Evolutionary conservation across 2,329 filamentous ascomycete genomes (phyloP).

Genomic region (Talaromyces sp.): DNA sequence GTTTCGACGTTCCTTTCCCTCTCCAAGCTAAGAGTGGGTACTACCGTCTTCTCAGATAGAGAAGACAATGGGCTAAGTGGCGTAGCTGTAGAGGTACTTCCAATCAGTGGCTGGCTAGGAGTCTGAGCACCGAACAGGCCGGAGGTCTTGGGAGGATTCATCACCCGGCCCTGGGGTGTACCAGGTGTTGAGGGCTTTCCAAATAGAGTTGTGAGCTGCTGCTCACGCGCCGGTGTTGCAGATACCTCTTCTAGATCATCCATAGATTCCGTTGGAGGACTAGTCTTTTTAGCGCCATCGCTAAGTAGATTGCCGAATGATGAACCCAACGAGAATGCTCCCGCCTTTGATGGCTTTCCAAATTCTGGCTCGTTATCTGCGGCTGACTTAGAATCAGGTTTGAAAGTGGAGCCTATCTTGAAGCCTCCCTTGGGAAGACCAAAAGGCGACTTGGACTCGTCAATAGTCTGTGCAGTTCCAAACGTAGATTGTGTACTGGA

Average conservation of each 20-base stretch:
- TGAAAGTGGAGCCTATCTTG: constrained; percentile 46
- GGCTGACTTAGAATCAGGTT: constrained; percentile 41
- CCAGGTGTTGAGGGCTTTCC: constrained; percentile 31
- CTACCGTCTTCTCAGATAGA: constrained; percentile 35
- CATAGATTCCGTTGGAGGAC: constrained; percentile 38
- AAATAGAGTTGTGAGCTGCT: constrained; percentile 27
- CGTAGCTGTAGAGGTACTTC: constrained; percentile 28
- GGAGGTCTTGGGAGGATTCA: constrained; percentile 31
- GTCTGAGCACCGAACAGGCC: constrained; percentile 36
- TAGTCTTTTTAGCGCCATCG: constrained; percentile 33
- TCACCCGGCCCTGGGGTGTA: constrained; percentile 25
- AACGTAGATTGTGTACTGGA: constrained; percentile 31
- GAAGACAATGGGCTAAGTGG: constrained; percentile 32
- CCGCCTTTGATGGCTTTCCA: constrained; percentile 27
- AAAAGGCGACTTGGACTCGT: constrained; percentile 32
- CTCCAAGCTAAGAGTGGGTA: constrained; percentile 34
- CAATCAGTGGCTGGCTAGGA: constrained; percentile 33
- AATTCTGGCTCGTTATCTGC: constrained; percentile 34
- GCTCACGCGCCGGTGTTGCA: constrained; percentile 17
- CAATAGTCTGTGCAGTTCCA: constrained; percentile 26
- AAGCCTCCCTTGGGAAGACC: constrained; percentile 37
- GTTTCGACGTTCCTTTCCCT: constrained; percentile 34
- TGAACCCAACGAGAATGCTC: constrained; percentile 40
- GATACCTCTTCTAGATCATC: constrained; percentile 36
- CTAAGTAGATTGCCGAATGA: constrained; percentile 43